These are phyloP conservation scores for Marasmius sp. DNA, from an alignment of 1,284 basidiomycete species.

Conservation along the genomic window DNA sequence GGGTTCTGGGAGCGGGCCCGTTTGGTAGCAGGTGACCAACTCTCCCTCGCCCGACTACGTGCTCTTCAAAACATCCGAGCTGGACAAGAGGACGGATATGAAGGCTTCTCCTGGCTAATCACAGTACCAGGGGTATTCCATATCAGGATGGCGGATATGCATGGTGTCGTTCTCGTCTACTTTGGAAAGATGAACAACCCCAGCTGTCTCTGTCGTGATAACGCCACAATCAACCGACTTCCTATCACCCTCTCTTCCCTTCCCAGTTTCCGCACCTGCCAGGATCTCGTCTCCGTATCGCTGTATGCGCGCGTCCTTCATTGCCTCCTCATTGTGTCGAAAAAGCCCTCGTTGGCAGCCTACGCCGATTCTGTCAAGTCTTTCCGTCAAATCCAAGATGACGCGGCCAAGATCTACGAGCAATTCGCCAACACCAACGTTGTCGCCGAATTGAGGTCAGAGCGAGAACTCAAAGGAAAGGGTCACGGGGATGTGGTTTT, in stretches of 20 bases:
- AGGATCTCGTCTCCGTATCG: constrained; percentile 34
- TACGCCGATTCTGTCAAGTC: constrained; percentile 19
- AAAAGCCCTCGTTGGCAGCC: constrained; percentile 16
- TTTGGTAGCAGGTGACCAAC: constrained; percentile 27
- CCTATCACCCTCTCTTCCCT: constrained; percentile 31
- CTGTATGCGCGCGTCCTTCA: constrained; percentile 27
- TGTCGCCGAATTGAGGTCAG: constrained; percentile 10
- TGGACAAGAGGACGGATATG: not conserved
- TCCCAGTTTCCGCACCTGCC: constrained; percentile 30
- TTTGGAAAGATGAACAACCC: not conserved
- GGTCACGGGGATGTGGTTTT: constrained; percentile 35
- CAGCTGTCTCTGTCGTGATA: constrained; percentile 24
- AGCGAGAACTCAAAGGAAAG: not conserved
- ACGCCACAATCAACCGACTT: constrained; percentile 28
- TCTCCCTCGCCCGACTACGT: constrained; percentile 19
- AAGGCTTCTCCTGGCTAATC: not conserved
- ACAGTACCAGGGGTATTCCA: too few species aligned
- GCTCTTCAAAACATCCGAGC: not conserved
- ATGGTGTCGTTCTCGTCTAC: not conserved
- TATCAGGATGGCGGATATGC: not conserved
- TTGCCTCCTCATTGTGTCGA: constrained; percentile 30
- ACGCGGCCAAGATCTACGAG: constrained; percentile 18
- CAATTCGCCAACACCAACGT: constrained; percentile 16
- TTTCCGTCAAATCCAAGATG: constrained; percentile 19
- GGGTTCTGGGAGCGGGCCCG: constrained; percentile 25